These are phyloP conservation scores for Mollisiaceae sp. DNA, from an alignment of 2,329 filamentous ascomycete genomes.

Conservation along the genomic window DNA sequence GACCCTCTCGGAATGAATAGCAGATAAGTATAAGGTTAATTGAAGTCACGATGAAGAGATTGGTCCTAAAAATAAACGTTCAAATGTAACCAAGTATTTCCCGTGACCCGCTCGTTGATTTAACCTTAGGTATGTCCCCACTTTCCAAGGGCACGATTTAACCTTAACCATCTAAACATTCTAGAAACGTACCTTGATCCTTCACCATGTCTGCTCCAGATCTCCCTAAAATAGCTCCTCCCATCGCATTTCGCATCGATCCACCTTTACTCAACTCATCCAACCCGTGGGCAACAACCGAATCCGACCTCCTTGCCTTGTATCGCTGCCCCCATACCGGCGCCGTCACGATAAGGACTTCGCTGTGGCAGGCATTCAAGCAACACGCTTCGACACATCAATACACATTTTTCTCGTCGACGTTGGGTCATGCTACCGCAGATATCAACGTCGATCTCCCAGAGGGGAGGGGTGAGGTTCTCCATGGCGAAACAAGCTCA, in stretches of 20 bases:
- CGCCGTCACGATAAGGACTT: conserved; percentile 76
- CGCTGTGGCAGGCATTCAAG: conserved; percentile 66
- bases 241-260: conserved; percentile 25
- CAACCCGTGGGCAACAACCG: conserved; percentile 74
- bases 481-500: conserved; percentile 47
- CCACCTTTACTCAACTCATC: conserved; percentile 74
- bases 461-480: conserved; percentile 27
- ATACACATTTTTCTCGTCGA: conserved; percentile 66
- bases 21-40: neutral
- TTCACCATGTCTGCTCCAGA: neutral
- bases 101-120: neutral
- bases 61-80: neutral
- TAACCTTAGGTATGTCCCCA: neutral
- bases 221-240: conserved; percentile 6
- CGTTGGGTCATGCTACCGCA: conserved; percentile 40
- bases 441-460: conserved; percentile 16
- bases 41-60: neutral
- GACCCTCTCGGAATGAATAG: neutral
- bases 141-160: neutral
- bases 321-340: conserved; percentile 68
- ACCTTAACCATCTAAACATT: conserved; percentile 8
- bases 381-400: conserved; percentile 67
- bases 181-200: neutral
- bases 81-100: neutral
- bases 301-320: conserved; percentile 64